Conservation (phyloP, 345 rosid genomes). For the Viola odorata region DNA sequence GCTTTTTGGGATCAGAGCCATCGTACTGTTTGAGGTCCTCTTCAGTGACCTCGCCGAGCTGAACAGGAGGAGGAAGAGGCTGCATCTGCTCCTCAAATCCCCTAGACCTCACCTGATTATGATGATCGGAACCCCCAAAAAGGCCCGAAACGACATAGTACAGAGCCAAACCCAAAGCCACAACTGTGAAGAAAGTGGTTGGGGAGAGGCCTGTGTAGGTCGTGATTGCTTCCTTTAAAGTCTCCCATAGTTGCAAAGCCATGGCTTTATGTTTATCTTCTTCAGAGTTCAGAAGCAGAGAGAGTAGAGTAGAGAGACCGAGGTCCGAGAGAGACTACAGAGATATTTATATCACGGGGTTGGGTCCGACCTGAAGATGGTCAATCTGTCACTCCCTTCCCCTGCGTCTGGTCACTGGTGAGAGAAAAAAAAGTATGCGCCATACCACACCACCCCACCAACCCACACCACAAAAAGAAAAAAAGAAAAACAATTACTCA, state of each 20-base stretch:
- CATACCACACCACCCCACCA: too few relatives aligned
- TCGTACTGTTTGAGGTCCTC: conserved; percentile 83
- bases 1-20: conserved; percentile 74
- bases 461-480: too few relatives aligned
- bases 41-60: conserved; percentile 79
- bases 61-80: conserved; percentile 82
- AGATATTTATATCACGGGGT: background rate
- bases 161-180: conserved; percentile 60
- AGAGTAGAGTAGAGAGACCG: background rate
- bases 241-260: conserved; percentile 88
- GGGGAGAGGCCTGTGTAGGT: conserved; percentile 91
- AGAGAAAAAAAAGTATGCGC: too few relatives aligned
- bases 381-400: too few relatives aligned
- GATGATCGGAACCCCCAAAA: conserved; percentile 47
- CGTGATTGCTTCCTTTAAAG: conserved; percentile 70
- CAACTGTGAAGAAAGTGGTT: conserved; percentile 58
- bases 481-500: too few relatives aligned
- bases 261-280: conserved; percentile 19
- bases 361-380: background rate
- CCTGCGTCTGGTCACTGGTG: too few relatives aligned
- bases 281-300: background rate
- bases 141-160: conserved; percentile 66
- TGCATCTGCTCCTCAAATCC: conserved; percentile 47
- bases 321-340: background rate
- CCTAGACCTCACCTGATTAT: conserved; percentile 37